phyloP scores from a whole-genome alignment of 495 filamentous ascomycete genomes.

The Lasiosphaeris hirsuta region DNA sequence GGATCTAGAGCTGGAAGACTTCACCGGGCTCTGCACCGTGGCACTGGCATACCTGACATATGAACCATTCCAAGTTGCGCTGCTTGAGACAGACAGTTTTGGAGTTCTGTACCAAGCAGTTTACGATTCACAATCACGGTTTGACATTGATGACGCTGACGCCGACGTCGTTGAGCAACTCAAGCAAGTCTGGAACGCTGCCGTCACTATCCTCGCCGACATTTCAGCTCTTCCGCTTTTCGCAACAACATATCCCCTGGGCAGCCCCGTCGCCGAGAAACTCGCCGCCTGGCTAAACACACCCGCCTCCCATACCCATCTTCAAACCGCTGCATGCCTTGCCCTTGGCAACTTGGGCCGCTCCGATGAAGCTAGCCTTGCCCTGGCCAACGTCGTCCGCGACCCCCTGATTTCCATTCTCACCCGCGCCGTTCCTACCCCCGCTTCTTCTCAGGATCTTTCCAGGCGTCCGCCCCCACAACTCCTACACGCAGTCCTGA shows the following conservation, averaged over 20 bases:
- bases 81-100: slow-evolving; percentile 37
- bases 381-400: slow-evolving; percentile 59
- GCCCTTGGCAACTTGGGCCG: slow-evolving; percentile 75
- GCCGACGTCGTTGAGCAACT: slow-evolving; percentile 51
- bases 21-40: slow-evolving; percentile 31
- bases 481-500: slow-evolving; percentile 54
- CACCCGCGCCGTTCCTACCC: slow-evolving; percentile 23
- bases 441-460: background rate
- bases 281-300: slow-evolving; percentile 48
- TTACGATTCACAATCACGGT: slow-evolving; percentile 27
- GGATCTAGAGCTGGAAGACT: slow-evolving; percentile 33
- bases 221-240: slow-evolving; percentile 60
- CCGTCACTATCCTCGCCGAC: slow-evolving; percentile 60
- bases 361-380: slow-evolving; percentile 59
- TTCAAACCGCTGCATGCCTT: slow-evolving; percentile 72
- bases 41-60: slow-evolving; percentile 42
- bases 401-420: slow-evolving; percentile 54
- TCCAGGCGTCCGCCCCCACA: slow-evolving; percentile 6
- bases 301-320: slow-evolving; percentile 31
- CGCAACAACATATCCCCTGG: slow-evolving; percentile 29
- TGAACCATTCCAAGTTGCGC: slow-evolving; percentile 39
- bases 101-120: slow-evolving; percentile 32
- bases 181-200: slow-evolving; percentile 50
- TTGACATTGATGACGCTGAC: slow-evolving; percentile 27
- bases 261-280: slow-evolving; percentile 43